phyloP scores from a whole-genome alignment of 768 basidiomycete genomes.

The Tricholomella constricta region DNA sequence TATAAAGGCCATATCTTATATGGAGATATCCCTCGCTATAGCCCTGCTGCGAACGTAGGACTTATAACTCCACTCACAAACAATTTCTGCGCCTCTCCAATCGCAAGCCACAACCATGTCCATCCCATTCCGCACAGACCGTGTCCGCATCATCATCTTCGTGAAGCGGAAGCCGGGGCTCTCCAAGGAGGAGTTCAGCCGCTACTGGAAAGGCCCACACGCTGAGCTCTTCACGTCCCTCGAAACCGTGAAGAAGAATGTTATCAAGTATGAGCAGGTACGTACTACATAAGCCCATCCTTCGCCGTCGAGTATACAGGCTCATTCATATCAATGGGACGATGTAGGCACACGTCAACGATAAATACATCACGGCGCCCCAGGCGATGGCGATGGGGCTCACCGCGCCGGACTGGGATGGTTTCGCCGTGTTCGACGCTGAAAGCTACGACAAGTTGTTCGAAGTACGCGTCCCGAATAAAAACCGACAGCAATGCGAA shows the following conservation, averaged over 20 bases:
- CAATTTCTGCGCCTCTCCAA: no score
- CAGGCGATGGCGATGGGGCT: constrained; percentile 15
- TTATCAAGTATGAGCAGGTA: constrained; percentile 38
- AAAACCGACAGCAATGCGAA: no score
- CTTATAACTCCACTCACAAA: no score
- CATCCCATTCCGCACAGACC: constrained; percentile 23
- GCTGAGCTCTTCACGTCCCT: constrained; percentile 28
- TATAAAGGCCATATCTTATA: no score
- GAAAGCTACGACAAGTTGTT: constrained; percentile 33
- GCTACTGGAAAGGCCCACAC: constrained; percentile 31
- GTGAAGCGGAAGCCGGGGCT: constrained; percentile 28
- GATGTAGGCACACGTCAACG: constrained; percentile 23
- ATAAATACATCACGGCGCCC: not conserved
- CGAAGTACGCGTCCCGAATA: no score
- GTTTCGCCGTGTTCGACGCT: constrained; percentile 32
- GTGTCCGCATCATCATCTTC: constrained; percentile 29
- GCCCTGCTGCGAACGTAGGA: no score
- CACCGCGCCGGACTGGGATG: constrained; percentile 24
- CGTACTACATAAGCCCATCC: not conserved
- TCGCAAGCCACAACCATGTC: not conserved
- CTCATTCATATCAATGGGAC: not conserved
- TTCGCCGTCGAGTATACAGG: no score
- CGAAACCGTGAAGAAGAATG: constrained; percentile 32
- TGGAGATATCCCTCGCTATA: no score
- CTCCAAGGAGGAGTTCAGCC: constrained; percentile 31